A percentile compares a stretch with the other conserved stretches of the same genome.
phyloP scores from a whole-genome alignment of 1,284 basidiomycete species.

The Sporisorium graminicola region DNA sequence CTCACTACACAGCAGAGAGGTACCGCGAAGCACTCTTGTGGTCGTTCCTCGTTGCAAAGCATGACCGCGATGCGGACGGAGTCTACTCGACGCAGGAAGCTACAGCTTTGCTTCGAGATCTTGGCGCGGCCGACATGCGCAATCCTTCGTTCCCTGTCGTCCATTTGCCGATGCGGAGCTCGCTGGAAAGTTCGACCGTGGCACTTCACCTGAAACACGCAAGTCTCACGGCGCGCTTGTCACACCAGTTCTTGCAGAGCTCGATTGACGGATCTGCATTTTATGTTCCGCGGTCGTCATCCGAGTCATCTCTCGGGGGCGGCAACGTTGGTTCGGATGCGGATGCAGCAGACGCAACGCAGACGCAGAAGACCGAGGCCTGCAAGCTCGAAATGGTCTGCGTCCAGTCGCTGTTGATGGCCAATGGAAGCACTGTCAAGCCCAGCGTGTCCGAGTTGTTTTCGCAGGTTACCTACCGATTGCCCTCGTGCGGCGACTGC shows the following conservation, averaged over 20 bases:
- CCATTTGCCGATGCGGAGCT: constrained; percentile 1
- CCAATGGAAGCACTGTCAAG: background rate
- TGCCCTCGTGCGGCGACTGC: constrained; percentile 23
- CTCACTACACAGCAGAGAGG: constrained; percentile 30
- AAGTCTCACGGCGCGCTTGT: background rate
- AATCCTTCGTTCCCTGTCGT: constrained; percentile 1
- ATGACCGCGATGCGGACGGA: constrained; percentile 34
- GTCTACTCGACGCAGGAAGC: constrained; percentile 15
- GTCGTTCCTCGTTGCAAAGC: constrained; percentile 40
- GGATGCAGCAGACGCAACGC: background rate
- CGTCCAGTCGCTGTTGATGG: constrained; percentile 1
- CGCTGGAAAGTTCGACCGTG: background rate
- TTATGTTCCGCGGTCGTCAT: constrained; percentile 1
- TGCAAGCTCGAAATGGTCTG: constrained; percentile 10
- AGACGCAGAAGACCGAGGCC: background rate
- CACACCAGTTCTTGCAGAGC: constrained; percentile 10
- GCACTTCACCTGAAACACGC: constrained; percentile 3
- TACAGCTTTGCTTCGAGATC: constrained; percentile 20
- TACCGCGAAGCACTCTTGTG: constrained; percentile 37
- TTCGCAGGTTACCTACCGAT: background rate
- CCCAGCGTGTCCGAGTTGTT: constrained; percentile 17
- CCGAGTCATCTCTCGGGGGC: background rate
- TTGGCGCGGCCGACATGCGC: constrained; percentile 2
- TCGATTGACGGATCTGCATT: constrained; percentile 22
- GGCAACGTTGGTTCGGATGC: background rate